Conservation (phyloP, 2,329 filamentous ascomycete genomes). For the Dendryphion nanum region DNA sequence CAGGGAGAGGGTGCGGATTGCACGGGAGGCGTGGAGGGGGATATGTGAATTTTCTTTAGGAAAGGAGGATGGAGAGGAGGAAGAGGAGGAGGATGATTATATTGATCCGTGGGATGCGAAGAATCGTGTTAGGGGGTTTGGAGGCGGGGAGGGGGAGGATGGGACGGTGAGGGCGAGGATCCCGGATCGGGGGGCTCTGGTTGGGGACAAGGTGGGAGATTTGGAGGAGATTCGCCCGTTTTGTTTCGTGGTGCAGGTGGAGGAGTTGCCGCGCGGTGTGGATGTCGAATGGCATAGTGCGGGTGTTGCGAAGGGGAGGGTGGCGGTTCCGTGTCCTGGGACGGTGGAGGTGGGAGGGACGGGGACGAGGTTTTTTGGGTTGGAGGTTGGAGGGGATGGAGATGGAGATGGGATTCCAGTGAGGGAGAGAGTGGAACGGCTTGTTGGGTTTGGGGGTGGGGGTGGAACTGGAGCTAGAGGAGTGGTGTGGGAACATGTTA, state of each 20-base stretch:
- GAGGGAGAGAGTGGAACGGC: neutral
- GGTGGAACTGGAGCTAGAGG: neutral
- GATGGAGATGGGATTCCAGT: neutral
- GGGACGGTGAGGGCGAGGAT: neutral
- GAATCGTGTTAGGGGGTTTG: constrained; percentile 48
- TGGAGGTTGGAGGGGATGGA: neutral
- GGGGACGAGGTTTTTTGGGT: neutral
- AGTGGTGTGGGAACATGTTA: constrained; percentile 9
- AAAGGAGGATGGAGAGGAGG: constrained; percentile 50
- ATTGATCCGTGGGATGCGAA: constrained; percentile 67
- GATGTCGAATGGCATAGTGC: constrained; percentile 81
- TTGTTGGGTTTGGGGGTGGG: neutral
- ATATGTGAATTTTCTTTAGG: constrained; percentile 17
- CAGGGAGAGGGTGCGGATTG: constrained; percentile 32
- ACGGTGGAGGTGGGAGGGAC: neutral
- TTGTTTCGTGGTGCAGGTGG: constrained; percentile 73
- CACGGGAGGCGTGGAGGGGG: constrained; percentile 47
- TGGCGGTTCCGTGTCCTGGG: neutral
- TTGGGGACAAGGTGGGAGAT: neutral
- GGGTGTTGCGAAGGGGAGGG: constrained; percentile 48
- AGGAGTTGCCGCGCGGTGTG: constrained; percentile 70
- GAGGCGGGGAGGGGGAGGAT: neutral
- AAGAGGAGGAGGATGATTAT: constrained; percentile 46
- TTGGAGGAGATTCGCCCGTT: constrained; percentile 50
- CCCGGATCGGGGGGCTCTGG: neutral